Conservation (phyloP, 176 grass and related monocot genomes). For the sorghum (Sorghum bicolor) region Sorghum_bicolor_NCBIv3 NC_012879.2:46129501-46130000, state of each 20-base stretch:
- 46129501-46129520: no score
- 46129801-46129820: background rate
- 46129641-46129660: background rate
- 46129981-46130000: no score
- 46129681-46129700: slow-evolving; percentile 4
- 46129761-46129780: slow-evolving; percentile 13
- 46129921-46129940: background rate
- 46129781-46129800: background rate
- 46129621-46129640: background rate
- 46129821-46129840: background rate
- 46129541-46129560: background rate
- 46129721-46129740: slow-evolving; percentile 23
- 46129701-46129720: background rate
- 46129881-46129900: background rate
- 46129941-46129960: no score
- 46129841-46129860: background rate
- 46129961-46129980: no score
- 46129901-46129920: background rate
- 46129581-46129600: background rate
- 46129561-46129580: background rate
- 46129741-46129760: slow-evolving; percentile 6
- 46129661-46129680: background rate
- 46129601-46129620: background rate
- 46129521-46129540: no score
- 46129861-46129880: background rate